Evolutionary conservation across 371 early-diverging fungal genomes (phyloP).

Genomic region (Apophysomyces trapeziformis): DNA sequence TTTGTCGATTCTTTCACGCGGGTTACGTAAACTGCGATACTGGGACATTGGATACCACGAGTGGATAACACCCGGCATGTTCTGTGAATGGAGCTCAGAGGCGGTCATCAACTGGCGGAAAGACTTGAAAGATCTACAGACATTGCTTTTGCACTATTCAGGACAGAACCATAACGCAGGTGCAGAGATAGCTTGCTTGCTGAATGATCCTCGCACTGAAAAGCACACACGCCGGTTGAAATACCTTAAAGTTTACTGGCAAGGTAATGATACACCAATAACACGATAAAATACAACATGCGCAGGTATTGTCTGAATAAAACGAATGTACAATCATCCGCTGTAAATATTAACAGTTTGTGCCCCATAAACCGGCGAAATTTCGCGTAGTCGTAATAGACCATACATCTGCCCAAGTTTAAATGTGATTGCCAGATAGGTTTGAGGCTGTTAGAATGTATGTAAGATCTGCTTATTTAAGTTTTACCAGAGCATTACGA

Average conservation of each 20-base stretch:
- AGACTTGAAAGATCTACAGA: not conserved
- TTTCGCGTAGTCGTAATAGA: too few relatives aligned
- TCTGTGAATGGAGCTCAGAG: not conserved
- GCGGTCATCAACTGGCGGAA: not conserved
- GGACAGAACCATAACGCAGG: not conserved
- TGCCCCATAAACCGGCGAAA: too few relatives aligned
- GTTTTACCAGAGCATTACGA: too few relatives aligned
- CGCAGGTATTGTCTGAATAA: too few relatives aligned
- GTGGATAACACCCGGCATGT: slow-evolving; percentile 22
- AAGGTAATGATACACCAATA: not conserved
- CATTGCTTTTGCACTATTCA: not conserved
- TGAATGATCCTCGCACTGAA: not conserved
- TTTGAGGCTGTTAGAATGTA: too few relatives aligned
- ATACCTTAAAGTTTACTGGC: not conserved
- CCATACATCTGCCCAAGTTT: too few relatives aligned
- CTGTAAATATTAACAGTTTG: too few relatives aligned
- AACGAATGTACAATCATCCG: too few relatives aligned
- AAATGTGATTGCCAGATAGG: too few relatives aligned
- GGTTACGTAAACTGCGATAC: slow-evolving; percentile 17
- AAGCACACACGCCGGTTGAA: not conserved
- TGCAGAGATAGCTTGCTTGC: not conserved
- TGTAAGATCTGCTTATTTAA: too few relatives aligned
- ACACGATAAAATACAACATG: not conserved
- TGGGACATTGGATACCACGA: slow-evolving; percentile 42
- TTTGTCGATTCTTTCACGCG: slow-evolving; percentile 26